phyloP scores from a whole-genome alignment of 1,284 basidiomycete genomes.

The Leccinum fuscescens region DNA sequence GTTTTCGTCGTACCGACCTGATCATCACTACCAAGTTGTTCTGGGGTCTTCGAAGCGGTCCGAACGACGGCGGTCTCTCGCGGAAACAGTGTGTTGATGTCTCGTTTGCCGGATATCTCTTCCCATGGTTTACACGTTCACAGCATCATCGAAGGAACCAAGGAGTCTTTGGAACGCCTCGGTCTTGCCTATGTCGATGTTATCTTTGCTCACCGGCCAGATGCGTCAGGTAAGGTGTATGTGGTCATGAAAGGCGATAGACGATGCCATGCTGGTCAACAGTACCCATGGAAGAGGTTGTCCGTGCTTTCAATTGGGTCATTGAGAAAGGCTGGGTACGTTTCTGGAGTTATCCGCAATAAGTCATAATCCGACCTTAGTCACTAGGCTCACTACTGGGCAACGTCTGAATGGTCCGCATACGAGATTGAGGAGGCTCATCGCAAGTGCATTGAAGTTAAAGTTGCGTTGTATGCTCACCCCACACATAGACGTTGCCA shows the following conservation, averaged over 20 bases:
- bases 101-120: neutral
- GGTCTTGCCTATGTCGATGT: slow-evolving; percentile 65
- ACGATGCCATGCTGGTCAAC: neutral
- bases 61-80: slow-evolving; percentile 53
- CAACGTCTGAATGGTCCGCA: slow-evolving; percentile 58
- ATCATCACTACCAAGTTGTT: slow-evolving; percentile 64
- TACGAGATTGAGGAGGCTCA: slow-evolving; percentile 49
- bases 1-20: slow-evolving; percentile 59
- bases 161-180: slow-evolving; percentile 55
- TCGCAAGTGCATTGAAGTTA: slow-evolving; percentile 26
- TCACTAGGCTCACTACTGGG: slow-evolving; percentile 42
- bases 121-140: neutral
- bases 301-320: slow-evolving; percentile 42
- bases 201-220: slow-evolving; percentile 54
- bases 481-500: slow-evolving; percentile 42
- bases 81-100: slow-evolving; percentile 58
- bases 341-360: neutral
- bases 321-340: slow-evolving; percentile 38
- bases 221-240: slow-evolving; percentile 35
- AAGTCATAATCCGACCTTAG: neutral
- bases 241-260: neutral
- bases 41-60: slow-evolving; percentile 47
- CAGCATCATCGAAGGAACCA: slow-evolving; percentile 62
- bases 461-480: neutral
- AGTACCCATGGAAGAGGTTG: slow-evolving; percentile 42